Evolutionary conservation across 306 rosid species (phyloP).

Genomic region (Inga leiocalycina): DNA sequence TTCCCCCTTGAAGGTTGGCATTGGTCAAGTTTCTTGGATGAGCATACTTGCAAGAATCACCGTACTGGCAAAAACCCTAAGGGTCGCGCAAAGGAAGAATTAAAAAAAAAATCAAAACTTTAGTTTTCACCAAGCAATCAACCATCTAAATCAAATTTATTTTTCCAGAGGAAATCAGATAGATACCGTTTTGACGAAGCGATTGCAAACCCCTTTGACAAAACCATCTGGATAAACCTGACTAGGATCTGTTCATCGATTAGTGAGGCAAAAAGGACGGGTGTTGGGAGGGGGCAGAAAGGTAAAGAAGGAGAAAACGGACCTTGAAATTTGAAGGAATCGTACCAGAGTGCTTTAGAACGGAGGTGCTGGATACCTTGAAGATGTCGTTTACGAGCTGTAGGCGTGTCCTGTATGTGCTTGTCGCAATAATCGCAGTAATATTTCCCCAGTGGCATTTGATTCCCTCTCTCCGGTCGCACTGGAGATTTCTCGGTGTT

Average conservation of each 20-base stretch:
- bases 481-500: background rate
- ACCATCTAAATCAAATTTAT: background rate
- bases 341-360: slow-evolving; percentile 86
- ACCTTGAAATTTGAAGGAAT: slow-evolving; percentile 58
- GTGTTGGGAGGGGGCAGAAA: background rate
- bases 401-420: slow-evolving; percentile 73
- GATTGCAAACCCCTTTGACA: slow-evolving; percentile 55
- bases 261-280: background rate
- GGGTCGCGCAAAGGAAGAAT: background rate
- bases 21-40: slow-evolving; percentile 58
- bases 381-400: slow-evolving; percentile 73
- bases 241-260: slow-evolving; percentile 3
- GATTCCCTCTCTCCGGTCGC: background rate
- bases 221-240: slow-evolving; percentile 26
- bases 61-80: slow-evolving; percentile 74
- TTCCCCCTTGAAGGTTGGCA: slow-evolving; percentile 33
- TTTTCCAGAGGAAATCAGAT: background rate
- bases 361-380: slow-evolving; percentile 68
- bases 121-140: background rate
- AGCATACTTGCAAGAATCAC: slow-evolving; percentile 71
- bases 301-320: background rate
- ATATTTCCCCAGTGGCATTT: slow-evolving; percentile 58
- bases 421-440: slow-evolving; percentile 87
- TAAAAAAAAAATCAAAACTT: background rate
- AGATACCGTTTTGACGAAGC: slow-evolving; percentile 66